phyloP scores from a whole-genome alignment of 345 rosid genomes.

The Durio zibethinus region DNA sequence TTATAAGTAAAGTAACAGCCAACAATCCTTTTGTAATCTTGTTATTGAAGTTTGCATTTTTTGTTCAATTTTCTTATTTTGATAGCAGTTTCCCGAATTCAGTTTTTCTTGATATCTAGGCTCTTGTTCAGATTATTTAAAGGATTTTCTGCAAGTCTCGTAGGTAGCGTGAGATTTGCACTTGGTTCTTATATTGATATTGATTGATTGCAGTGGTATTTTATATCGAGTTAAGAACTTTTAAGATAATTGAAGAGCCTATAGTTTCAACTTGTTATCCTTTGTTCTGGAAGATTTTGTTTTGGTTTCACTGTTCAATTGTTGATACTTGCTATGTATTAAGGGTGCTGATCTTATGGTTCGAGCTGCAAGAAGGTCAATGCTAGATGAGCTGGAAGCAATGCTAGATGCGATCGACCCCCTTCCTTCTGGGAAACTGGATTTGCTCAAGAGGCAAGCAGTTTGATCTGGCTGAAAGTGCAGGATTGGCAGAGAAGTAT shows the following conservation, averaged over 20 bases:
- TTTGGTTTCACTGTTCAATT: neutral
- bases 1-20: neutral
- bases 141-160: neutral
- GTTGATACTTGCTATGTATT: neutral
- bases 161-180: too few species aligned
- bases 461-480: neutral
- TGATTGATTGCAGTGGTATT: neutral
- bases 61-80: neutral
- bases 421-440: neutral
- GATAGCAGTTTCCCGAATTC: neutral
- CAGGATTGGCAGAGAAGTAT: neutral
- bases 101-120: neutral
- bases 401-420: constrained; percentile 16
- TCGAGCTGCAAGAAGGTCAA: constrained; percentile 11
- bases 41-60: neutral
- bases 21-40: neutral
- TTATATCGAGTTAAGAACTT: neutral
- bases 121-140: neutral
- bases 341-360: constrained; percentile 15
- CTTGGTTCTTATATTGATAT: neutral
- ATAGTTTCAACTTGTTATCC: neutral
- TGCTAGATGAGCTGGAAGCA: constrained; percentile 15
- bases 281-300: neutral
- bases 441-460: neutral
- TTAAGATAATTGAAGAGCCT: neutral